Conservation (phyloP, 2,329 filamentous ascomycete genomes). For the Septoria petroselini region DNA sequence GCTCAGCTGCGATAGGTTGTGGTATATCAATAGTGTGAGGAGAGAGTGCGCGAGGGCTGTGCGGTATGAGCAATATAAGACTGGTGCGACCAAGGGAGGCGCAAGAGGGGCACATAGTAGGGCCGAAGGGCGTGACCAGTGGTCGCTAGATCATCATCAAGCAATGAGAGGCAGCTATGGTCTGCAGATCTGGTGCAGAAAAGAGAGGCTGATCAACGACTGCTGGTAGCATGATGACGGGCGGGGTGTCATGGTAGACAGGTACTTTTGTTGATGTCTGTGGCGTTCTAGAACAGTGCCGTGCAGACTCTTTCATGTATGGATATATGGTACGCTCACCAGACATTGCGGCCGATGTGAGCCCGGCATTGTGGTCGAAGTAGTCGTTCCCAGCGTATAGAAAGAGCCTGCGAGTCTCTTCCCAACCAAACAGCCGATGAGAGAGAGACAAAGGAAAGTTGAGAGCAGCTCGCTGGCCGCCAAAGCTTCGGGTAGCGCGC, state of each 20-base stretch:
- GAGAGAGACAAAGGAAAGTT: background rate
- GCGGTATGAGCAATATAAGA: background rate
- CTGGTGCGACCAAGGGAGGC: background rate
- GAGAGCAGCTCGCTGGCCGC: background rate
- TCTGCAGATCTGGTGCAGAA: background rate
- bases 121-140: conserved; percentile 4
- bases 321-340: conserved; percentile 1
- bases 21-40: background rate
- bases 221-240: conserved; percentile 1
- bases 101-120: conserved; percentile 2
- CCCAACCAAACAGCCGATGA: conserved; percentile 4
- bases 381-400: conserved; percentile 16
- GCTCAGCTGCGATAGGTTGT: background rate
- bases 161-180: background rate
- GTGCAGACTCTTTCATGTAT: background rate
- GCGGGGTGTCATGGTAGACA: conserved; percentile 1
- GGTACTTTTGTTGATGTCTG: conserved; percentile 6
- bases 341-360: conserved; percentile 7
- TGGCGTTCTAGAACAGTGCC: conserved; percentile 17
- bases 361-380: conserved; percentile 15
- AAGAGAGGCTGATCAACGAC: background rate
- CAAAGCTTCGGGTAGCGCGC: background rate
- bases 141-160: conserved; percentile 1
- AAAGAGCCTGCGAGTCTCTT: conserved; percentile 4
- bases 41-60: background rate